A percentile compares a stretch with the other conserved stretches of the same genome.
phyloP scores from a whole-genome alignment of 768 basidiomycete genomes.

The Clitopilus hobsonii region DNA sequence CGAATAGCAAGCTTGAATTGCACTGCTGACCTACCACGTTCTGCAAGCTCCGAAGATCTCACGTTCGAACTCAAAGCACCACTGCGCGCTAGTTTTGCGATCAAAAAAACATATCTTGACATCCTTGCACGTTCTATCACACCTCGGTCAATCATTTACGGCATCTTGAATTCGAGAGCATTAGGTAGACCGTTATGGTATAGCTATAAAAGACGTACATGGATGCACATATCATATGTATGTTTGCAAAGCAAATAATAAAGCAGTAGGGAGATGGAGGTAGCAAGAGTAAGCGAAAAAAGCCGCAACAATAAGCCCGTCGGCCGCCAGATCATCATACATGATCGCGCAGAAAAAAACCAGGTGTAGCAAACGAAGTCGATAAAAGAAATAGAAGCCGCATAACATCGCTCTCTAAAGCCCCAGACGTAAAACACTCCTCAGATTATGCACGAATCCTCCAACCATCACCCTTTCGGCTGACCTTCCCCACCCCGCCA shows the following conservation, averaged over 20 bases:
- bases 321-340: neutral
- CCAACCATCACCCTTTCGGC: constrained; percentile 78
- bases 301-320: too few relatives aligned
- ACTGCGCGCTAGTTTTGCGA: neutral
- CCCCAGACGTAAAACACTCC: neutral
- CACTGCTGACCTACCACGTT: neutral
- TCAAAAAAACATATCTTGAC: neutral
- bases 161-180: too few relatives aligned
- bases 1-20: neutral
- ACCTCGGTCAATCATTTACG: too few relatives aligned
- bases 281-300: too few relatives aligned
- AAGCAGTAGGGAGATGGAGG: too few relatives aligned
- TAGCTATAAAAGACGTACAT: too few relatives aligned
- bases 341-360: neutral
- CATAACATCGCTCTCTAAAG: neutral
- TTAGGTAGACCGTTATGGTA: too few relatives aligned
- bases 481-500: constrained; percentile 80
- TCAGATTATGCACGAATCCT: constrained; percentile 53
- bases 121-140: too few relatives aligned
- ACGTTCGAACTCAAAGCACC: neutral
- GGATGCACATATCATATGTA: too few relatives aligned
- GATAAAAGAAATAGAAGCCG: neutral
- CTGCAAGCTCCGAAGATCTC: neutral
- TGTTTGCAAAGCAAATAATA: too few relatives aligned
- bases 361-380: neutral